These are phyloP conservation scores for Gnaphalium uliginosum DNA, from an alignment of 129 eudicot species.

Conservation along the genomic window DNA sequence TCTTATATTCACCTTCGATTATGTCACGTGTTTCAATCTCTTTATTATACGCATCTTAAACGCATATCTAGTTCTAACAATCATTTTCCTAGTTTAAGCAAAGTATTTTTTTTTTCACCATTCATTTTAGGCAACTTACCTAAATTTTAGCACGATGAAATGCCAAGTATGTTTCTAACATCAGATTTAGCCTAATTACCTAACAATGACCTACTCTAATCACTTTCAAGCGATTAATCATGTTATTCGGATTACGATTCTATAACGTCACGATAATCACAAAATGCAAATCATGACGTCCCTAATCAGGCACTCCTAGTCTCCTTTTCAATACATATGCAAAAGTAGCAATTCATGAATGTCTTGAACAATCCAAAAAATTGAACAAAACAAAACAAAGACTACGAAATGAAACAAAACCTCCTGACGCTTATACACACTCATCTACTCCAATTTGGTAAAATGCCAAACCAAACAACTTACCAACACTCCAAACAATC, in stretches of 20 bases:
- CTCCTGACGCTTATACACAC: constrained; percentile 27
- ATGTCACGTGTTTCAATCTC: too few relatives aligned
- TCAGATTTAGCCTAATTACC: not conserved
- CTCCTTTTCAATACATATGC: constrained; percentile 1
- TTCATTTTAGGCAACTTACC: not conserved
- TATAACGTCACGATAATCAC: not conserved
- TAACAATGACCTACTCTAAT: not conserved
- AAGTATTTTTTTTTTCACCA: not conserved
- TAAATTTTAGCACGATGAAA: too few relatives aligned
- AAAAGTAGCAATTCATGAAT: constrained; percentile 17
- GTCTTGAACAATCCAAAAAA: constrained; percentile 4
- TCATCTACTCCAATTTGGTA: constrained; percentile 22
- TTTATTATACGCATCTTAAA: too few relatives aligned
- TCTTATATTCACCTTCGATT: too few relatives aligned
- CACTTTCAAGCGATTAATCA: not conserved
- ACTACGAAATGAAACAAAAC: constrained; percentile 11
- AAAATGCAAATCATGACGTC: not conserved
- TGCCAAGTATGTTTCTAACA: not conserved
- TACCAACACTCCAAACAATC: constrained; percentile 21
- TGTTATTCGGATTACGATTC: not conserved
- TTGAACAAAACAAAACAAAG: constrained; percentile 32
- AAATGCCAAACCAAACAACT: constrained; percentile 22
- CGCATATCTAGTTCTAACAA: too few relatives aligned
- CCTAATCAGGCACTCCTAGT: not conserved
- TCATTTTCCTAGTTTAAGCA: too few relatives aligned